These are phyloP conservation scores for Drechslerella coelobrocha DNA, from an alignment of 2,329 filamentous ascomycete genomes.

Conservation along the genomic window DNA sequence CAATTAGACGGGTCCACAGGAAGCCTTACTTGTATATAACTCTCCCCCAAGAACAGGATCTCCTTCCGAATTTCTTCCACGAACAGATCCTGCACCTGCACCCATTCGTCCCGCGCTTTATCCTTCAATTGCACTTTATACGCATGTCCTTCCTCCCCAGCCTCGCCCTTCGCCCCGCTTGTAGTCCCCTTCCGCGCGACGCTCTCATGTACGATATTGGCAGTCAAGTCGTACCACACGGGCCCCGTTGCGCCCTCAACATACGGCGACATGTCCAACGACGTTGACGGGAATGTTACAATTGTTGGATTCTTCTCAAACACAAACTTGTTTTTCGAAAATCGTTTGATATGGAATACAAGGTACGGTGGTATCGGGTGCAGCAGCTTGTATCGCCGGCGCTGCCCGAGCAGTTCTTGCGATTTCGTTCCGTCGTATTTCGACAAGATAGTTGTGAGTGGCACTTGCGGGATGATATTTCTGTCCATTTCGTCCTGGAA, in stretches of 20 bases:
- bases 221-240: constrained; percentile 92
- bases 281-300: constrained; percentile 87
- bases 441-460: constrained; percentile 78
- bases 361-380: constrained; percentile 92
- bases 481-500: constrained; percentile 94
- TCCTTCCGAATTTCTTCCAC: constrained; percentile 89
- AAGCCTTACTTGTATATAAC: constrained; percentile 86
- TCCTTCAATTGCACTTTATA: constrained; percentile 93
- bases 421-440: constrained; percentile 91
- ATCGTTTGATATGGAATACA: constrained; percentile 94
- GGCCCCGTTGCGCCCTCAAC: constrained; percentile 86
- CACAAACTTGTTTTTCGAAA: constrained; percentile 95
- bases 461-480: constrained; percentile 94
- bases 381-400: constrained; percentile 85
- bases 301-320: constrained; percentile 96
- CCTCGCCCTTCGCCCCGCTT: constrained; percentile 70
- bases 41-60: constrained; percentile 88
- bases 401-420: constrained; percentile 86
- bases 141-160: constrained; percentile 82
- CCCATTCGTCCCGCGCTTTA: constrained; percentile 82
- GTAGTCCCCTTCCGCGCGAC: constrained; percentile 66
- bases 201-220: constrained; percentile 84
- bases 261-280: constrained; percentile 86
- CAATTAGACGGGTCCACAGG: no score
- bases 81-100: constrained; percentile 90